Evolutionary conservation across 1,284 basidiomycete genomes (phyloP).

Genomic region (Ganoderma lingzhi): DNA sequence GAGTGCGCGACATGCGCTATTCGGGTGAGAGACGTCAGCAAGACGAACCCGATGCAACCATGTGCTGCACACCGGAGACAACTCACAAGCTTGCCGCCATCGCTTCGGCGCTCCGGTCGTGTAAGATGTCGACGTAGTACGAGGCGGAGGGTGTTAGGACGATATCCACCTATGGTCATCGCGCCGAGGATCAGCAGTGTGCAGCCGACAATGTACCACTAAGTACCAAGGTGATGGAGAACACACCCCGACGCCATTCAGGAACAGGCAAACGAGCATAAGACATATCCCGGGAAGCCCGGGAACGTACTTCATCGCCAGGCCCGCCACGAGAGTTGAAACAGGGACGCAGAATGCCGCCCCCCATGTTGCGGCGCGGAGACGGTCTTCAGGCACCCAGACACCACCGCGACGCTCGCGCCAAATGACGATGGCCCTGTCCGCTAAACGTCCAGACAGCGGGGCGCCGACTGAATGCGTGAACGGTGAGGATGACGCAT

Average conservation of each 20-base stretch:
- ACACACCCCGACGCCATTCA: constrained; percentile 60
- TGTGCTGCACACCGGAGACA: too few species aligned
- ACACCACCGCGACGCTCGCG: constrained; percentile 54
- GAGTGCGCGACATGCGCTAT: background rate
- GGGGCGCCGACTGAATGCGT: constrained; percentile 55
- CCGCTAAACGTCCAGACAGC: constrained; percentile 60
- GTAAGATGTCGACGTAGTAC: constrained; percentile 65
- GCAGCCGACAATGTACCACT: background rate
- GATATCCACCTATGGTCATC: constrained; percentile 48
- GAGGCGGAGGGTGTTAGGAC: constrained; percentile 59
- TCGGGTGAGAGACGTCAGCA: background rate
- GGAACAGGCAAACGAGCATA: constrained; percentile 52
- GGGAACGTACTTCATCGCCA: constrained; percentile 47
- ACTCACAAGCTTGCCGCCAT: constrained; percentile 50
- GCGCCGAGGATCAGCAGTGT: background rate
- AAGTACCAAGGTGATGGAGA: background rate
- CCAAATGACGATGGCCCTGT: constrained; percentile 54
- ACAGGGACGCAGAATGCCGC: constrained; percentile 54
- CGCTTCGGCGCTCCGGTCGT: constrained; percentile 59
- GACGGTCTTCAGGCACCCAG: constrained; percentile 68
- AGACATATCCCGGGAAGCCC: constrained; percentile 50
- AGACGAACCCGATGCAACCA: too few species aligned
- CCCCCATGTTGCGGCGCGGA: constrained; percentile 57
- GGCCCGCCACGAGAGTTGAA: constrained; percentile 45
- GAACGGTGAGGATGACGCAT: background rate